These are phyloP conservation scores for Pleurozium schreberi DNA, from an alignment of 225 moss, liverwort and hornwort genomes.

Conservation along the genomic window DNA sequence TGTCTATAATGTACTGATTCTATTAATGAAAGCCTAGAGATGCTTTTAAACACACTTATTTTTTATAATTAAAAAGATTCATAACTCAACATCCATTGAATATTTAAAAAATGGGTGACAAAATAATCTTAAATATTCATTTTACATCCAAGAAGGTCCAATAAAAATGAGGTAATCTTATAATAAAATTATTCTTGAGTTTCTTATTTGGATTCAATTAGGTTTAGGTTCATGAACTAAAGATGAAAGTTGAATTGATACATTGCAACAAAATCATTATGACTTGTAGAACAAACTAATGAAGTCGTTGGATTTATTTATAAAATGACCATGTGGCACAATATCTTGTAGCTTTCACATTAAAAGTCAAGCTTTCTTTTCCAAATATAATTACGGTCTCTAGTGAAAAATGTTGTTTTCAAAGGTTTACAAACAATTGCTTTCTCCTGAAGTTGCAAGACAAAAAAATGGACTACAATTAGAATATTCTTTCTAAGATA, in stretches of 20 bases:
- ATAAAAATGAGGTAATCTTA: background rate
- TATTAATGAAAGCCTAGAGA: background rate
- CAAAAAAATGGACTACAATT: background rate
- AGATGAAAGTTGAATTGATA: background rate
- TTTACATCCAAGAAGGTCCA: background rate
- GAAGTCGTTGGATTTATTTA: background rate
- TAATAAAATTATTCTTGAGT: background rate
- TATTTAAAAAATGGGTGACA: no score
- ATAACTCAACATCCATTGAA: background rate
- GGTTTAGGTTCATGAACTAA: no score
- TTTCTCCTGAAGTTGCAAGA: accelerated
- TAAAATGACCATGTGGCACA: accelerated
- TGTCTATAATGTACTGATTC: background rate
- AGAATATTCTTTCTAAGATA: accelerated
- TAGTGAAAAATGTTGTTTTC: background rate
- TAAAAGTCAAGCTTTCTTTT: background rate
- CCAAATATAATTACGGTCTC: background rate
- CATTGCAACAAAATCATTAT: background rate
- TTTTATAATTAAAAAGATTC: no score
- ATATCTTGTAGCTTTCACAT: accelerated
- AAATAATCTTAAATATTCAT: accelerated
- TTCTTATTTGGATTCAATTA: background rate
- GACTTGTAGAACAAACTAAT: background rate
- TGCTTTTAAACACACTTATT: accelerated
- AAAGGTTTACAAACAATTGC: background rate